Conservation (phyloP, 768 basidiomycete genomes). For the Amanita pseudoporphyria region DNA sequence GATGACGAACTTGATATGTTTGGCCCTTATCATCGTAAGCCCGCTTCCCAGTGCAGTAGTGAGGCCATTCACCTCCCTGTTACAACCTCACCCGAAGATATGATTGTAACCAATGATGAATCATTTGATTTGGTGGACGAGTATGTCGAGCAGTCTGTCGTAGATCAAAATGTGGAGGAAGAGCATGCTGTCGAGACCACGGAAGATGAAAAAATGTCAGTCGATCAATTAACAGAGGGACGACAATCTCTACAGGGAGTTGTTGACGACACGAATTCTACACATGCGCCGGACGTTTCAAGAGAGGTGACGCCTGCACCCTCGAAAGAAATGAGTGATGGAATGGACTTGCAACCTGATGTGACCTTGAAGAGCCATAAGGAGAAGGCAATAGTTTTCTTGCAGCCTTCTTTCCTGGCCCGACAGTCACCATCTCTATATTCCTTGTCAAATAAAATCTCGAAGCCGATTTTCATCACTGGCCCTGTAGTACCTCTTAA, state of each 20-base stretch:
- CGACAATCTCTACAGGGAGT: background rate
- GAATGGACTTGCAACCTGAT: constrained; percentile 1
- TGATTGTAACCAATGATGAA: constrained; percentile 8
- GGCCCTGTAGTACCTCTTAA: constrained; percentile 15
- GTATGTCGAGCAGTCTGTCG: background rate
- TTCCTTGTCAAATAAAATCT: background rate
- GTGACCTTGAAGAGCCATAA: background rate
- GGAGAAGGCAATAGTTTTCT: background rate
- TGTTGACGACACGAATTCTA: background rate
- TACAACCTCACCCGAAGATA: constrained; percentile 4
- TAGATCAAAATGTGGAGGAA: background rate
- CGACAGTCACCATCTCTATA: constrained; percentile 9
- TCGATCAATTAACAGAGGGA: background rate
- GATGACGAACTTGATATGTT: constrained; percentile 35
- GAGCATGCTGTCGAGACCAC: background rate
- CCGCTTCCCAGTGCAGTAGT: constrained; percentile 10
- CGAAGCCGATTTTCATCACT: constrained; percentile 20
- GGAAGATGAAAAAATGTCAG: background rate
- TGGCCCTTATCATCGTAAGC: constrained; percentile 15
- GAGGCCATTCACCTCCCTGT: background rate
- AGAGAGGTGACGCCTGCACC: background rate
- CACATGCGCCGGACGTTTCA: background rate
- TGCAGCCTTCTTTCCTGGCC: background rate
- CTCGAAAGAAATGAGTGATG: background rate
- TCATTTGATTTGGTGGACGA: background rate